A percentile compares a stretch with the other conserved stretches of the same genome.
Evolutionary conservation across 164 flowering plant genomes (phyloP).

Genomic region (Stephania cephalantha): DNA sequence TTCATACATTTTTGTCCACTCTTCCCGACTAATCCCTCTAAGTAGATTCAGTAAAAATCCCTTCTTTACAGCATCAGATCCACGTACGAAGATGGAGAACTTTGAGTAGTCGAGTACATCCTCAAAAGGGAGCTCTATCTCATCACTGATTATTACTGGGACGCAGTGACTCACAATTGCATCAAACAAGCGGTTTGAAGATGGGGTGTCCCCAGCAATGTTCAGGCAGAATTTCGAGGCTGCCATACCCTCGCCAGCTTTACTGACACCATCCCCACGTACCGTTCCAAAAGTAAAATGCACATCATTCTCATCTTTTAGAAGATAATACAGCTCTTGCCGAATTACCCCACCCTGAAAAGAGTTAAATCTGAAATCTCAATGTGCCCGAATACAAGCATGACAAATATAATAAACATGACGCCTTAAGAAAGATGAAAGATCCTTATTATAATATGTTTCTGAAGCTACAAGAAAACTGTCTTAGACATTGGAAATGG

Average conservation of each 20-base stretch:
- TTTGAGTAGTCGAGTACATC: constrained; percentile 75
- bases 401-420: neutral
- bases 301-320: constrained; percentile 78
- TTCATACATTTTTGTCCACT: constrained; percentile 81
- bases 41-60: constrained; percentile 63
- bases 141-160: constrained; percentile 85
- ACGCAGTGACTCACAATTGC: constrained; percentile 84
- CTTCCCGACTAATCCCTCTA: constrained; percentile 39
- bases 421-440: neutral
- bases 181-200: constrained; percentile 89
- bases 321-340: constrained; percentile 76
- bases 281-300: constrained; percentile 72
- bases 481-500: neutral
- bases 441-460: neutral
- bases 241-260: constrained; percentile 72
- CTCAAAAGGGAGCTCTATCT: constrained; percentile 90
- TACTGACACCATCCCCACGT: constrained; percentile 42
- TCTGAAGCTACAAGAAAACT: neutral
- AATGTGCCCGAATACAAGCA: neutral
- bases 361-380: constrained; percentile 1
- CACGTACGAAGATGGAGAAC: constrained; percentile 61
- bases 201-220: constrained; percentile 95
- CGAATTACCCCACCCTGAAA: constrained; percentile 78
- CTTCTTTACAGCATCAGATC: constrained; percentile 56
- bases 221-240: constrained; percentile 82